Evolutionary conservation across 2,329 filamentous ascomycete genomes (phyloP).

Genomic region (Mollisia scopiformis): DNA sequence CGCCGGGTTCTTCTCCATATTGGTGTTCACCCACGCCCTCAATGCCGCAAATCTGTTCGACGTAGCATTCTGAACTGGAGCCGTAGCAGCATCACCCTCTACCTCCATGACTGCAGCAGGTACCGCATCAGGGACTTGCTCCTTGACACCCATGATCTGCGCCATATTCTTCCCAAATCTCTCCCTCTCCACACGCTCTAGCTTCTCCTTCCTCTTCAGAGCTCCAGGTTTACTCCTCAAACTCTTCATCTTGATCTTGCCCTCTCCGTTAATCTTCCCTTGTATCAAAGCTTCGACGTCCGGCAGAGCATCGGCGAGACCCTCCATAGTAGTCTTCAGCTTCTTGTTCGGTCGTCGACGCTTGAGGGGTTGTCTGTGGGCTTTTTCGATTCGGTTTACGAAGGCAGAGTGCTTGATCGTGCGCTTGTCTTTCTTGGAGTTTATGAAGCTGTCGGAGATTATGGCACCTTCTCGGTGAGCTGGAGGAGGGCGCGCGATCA

Average conservation of each 20-base stretch:
- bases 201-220: slow-evolving; percentile 78
- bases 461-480: slow-evolving; percentile 49
- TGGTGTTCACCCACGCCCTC: slow-evolving; percentile 80
- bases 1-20: slow-evolving; percentile 85
- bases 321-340: slow-evolving; percentile 73
- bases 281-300: slow-evolving; percentile 45
- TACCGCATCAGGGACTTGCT: neutral
- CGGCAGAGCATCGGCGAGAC: slow-evolving; percentile 80
- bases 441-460: slow-evolving; percentile 62
- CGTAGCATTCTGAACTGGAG: slow-evolving; percentile 14
- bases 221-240: slow-evolving; percentile 77
- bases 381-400: slow-evolving; percentile 74
- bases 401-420: slow-evolving; percentile 81
- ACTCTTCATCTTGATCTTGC: slow-evolving; percentile 74
- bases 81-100: slow-evolving; percentile 14
- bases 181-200: slow-evolving; percentile 81
- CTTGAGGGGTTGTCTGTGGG: slow-evolving; percentile 56
- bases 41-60: slow-evolving; percentile 76
- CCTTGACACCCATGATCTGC: slow-evolving; percentile 50
- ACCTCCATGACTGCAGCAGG: slow-evolving; percentile 17
- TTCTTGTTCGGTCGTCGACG: slow-evolving; percentile 75
- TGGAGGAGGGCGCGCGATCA: slow-evolving; percentile 24
- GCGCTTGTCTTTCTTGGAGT: slow-evolving; percentile 82
- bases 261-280: slow-evolving; percentile 40
- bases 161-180: slow-evolving; percentile 85